Percentiles rank a stretch among this genome's conserved stretches.
Evolutionary conservation across 306 rosid species (phyloP).

Genomic region (Lathyrus oleraceus): DNA sequence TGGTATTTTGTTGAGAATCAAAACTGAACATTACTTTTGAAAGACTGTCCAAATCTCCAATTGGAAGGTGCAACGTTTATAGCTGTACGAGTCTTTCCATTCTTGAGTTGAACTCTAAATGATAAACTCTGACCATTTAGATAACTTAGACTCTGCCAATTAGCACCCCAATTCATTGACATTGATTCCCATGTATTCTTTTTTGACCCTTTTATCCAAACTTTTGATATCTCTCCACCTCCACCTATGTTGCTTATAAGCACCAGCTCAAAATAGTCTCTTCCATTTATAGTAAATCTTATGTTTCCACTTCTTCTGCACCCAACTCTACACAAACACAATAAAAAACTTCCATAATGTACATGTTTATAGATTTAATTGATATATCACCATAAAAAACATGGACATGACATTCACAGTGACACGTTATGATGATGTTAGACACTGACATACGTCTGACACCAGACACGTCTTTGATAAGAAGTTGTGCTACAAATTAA

Average conservation of each 20-base stretch:
- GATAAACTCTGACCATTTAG: conserved; percentile 62
- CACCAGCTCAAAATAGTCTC: conserved; percentile 52
- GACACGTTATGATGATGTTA: too few species aligned
- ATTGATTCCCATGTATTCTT: conserved; percentile 53
- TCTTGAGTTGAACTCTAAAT: conserved; percentile 51
- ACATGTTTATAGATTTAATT: too few species aligned
- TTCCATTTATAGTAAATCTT: conserved; percentile 60
- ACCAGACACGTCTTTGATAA: too few species aligned
- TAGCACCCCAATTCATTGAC: conserved; percentile 62
- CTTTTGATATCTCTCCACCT: conserved; percentile 52
- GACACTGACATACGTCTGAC: too few species aligned
- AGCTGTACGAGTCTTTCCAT: conserved; percentile 46
- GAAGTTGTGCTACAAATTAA: too few species aligned
- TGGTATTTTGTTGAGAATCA: too few species aligned
- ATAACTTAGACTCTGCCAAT: conserved; percentile 58
- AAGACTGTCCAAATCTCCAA: conserved; percentile 67
- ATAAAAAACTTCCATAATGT: not conserved
- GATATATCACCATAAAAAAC: too few species aligned
- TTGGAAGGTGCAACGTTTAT: conserved; percentile 46
- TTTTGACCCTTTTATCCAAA: conserved; percentile 64
- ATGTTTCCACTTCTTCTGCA: conserved; percentile 55
- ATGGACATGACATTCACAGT: too few species aligned
- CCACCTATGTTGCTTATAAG: conserved; percentile 59
- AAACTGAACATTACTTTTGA: conserved; percentile 35
- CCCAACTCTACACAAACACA: conserved; percentile 44